These are phyloP conservation scores for Omphalea diandra DNA, from an alignment of 441 rosid species.

Conservation along the genomic window DNA sequence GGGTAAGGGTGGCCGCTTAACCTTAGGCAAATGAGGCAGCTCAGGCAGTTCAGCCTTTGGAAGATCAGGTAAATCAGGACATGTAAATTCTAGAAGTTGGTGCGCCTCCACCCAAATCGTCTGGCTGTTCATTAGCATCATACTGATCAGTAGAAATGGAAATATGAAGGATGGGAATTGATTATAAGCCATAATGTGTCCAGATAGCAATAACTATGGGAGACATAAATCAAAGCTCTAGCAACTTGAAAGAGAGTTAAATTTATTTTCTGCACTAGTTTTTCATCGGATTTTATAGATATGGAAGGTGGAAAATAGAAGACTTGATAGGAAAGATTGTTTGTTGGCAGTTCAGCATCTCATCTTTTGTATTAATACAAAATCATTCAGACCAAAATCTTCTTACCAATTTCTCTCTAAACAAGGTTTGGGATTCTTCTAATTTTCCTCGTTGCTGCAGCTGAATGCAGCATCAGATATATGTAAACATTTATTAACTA, in stretches of 20 bases:
- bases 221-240: neutral
- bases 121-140: conserved; percentile 16
- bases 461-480: too few relatives aligned
- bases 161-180: conserved; percentile 14
- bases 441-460: neutral
- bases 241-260: neutral
- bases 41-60: conserved; percentile 15
- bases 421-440: neutral
- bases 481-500: neutral
- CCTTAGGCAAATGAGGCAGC: neutral
- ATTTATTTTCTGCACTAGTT: neutral
- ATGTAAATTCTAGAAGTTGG: conserved; percentile 24
- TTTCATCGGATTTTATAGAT: conserved; percentile 19
- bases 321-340: conserved; percentile 17
- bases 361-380: neutral
- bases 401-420: neutral
- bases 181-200: conserved; percentile 18
- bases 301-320: conserved; percentile 7
- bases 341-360: conserved; percentile 31
- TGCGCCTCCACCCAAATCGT: conserved; percentile 16
- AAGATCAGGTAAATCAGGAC: conserved; percentile 1
- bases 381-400: neutral
- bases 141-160: conserved; percentile 22
- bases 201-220: neutral
- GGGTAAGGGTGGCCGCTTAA: conserved; percentile 18